Conservation (phyloP, 1,139 yeast species). For the Yamadazyma friedrichii region DNA sequence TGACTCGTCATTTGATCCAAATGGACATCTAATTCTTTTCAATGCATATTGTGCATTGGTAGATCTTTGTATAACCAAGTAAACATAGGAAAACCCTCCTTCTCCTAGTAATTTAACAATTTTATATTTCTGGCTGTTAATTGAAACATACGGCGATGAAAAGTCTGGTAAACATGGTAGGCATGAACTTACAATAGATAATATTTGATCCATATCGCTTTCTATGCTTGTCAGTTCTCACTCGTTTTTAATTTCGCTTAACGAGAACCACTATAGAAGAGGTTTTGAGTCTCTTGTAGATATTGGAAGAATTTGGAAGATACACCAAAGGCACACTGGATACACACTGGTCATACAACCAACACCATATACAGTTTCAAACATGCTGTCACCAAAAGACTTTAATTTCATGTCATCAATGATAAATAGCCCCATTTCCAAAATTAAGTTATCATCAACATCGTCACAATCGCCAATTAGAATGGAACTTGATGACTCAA, state of each 20-base stretch:
- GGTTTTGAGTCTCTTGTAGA: no score
- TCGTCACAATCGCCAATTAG: conserved; percentile 6
- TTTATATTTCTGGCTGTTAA: conserved; percentile 49
- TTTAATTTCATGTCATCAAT: conserved; percentile 3
- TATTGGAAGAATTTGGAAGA: no score
- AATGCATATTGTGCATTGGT: conserved; percentile 62
- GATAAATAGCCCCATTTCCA: conserved; percentile 3
- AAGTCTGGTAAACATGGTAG: conserved; percentile 44
- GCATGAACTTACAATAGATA: conserved; percentile 28
- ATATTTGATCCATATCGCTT: conserved; percentile 5
- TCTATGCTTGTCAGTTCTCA: no score
- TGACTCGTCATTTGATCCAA: conserved; percentile 69
- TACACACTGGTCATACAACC: no score
- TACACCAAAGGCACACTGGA: no score
- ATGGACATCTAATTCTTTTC: conserved; percentile 85
- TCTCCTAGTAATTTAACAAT: conserved; percentile 79
- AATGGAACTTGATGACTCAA: conserved; percentile 16
- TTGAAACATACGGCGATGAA: conserved; percentile 46
- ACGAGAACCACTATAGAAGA: no score
- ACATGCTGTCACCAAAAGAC: conserved; percentile 13
- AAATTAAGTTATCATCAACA: conserved; percentile 3
- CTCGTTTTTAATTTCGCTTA: no score
- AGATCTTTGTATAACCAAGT: conserved; percentile 57
- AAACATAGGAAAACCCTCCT: conserved; percentile 90
- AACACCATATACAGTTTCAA: no score